Percentiles rank a stretch among this genome's conserved stretches.
These are phyloP conservation scores for Talaromyces thailandensis DNA, from an alignment of 495 filamentous ascomycete genomes.

Conservation along the genomic window DNA sequence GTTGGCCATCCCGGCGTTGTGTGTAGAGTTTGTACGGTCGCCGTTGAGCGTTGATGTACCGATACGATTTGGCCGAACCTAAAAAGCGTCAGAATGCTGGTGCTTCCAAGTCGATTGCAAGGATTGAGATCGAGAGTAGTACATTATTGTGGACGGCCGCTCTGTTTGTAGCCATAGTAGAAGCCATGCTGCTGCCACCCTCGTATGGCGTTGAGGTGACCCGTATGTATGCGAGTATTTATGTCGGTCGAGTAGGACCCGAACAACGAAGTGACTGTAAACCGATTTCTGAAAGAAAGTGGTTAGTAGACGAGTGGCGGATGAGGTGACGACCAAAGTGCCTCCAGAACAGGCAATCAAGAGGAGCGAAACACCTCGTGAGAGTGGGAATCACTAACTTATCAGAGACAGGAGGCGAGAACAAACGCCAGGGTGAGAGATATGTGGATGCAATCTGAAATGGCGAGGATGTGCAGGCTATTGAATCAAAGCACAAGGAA, in stretches of 20 bases:
- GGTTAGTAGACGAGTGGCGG: background rate
- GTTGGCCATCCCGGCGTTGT: slow-evolving; percentile 29
- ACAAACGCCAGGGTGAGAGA: slow-evolving; percentile 1
- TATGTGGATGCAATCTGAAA: background rate
- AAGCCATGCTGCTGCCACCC: slow-evolving; percentile 24
- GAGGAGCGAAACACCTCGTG: background rate
- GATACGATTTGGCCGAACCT: slow-evolving; percentile 36
- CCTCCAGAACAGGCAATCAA: background rate
- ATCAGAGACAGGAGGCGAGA: background rate
- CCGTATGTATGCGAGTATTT: background rate
- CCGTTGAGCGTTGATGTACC: slow-evolving; percentile 28
- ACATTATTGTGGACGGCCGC: slow-evolving; percentile 34
- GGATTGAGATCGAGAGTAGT: slow-evolving; percentile 7
- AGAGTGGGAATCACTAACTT: background rate
- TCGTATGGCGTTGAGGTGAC: background rate
- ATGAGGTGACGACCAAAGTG: background rate
- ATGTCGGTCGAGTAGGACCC: background rate
- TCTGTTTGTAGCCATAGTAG: slow-evolving; percentile 31
- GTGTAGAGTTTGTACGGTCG: slow-evolving; percentile 29
- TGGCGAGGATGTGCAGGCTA: background rate
- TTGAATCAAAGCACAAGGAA: background rate
- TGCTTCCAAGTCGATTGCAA: background rate
- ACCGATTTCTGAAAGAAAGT: background rate
- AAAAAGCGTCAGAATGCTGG: background rate
- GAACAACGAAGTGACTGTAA: background rate